Evolutionary conservation across 768 basidiomycete species (phyloP).

Genomic region (Amanita pseudoporphyria): DNA sequence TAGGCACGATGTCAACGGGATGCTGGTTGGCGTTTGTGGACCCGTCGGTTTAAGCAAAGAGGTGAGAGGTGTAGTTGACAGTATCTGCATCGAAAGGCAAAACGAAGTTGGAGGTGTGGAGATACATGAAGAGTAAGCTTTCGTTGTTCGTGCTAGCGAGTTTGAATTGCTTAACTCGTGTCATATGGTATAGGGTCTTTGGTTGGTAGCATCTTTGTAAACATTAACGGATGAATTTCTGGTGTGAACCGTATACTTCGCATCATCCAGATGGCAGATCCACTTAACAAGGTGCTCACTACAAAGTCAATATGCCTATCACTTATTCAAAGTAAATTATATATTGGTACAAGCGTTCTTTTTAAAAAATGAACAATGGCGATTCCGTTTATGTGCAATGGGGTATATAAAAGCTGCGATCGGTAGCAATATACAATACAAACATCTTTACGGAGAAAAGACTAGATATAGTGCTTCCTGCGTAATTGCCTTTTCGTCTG

Average conservation of each 20-base stretch:
- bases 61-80: constrained; percentile 12
- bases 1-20: background rate
- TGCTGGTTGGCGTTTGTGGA: constrained; percentile 3
- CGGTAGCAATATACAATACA: background rate
- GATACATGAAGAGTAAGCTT: constrained; percentile 22
- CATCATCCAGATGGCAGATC: too few species aligned
- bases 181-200: background rate
- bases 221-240: too few species aligned
- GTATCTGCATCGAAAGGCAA: constrained; percentile 23
- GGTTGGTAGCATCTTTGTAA: background rate
- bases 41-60: background rate
- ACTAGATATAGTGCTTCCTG: background rate
- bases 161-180: background rate
- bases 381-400: background rate
- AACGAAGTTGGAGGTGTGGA: constrained; percentile 34
- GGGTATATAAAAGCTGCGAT: background rate
- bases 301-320: background rate
- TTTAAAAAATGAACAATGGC: background rate
- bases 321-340: background rate
- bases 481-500: too few species aligned
- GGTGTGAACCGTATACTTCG: too few species aligned
- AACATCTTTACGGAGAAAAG: background rate
- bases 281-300: too few species aligned
- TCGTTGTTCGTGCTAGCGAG: background rate
- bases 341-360: background rate